Evolutionary conservation across 2,329 filamentous ascomycete genomes (phyloP), one percentile per base, ranked within the genome.

Genomic region (Hymenoscyphus infarciens): DNA sequence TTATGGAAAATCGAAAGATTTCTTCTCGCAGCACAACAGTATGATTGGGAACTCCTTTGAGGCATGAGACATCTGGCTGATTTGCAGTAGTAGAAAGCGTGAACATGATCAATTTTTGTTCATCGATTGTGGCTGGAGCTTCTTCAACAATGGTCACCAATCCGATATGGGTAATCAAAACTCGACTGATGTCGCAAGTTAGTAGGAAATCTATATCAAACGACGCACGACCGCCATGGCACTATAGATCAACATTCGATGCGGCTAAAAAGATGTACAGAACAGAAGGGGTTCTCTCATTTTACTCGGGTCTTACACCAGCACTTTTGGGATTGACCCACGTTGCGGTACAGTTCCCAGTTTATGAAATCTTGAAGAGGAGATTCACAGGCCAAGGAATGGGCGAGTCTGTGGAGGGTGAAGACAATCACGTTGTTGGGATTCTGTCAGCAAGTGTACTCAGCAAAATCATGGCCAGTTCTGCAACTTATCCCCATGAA

Each of bases 161-260:
- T 76, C 95, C 95, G 0, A 99, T 99, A 65, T 99, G 95, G 95
- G 95, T 99, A 42, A 97, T 99, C 79, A 99, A 99, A 78, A 99
- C 95, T 57, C 85, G 95, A 69, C 84, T 99, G 70, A 98, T 98
- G 95, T 97, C 95, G 42, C 95, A 98, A 79, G 89, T 87, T 25
- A 87, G 84, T 68, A 76, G 80, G 42, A 81, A 79, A 65, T 80
- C 83, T 67, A 81, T 77, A 35, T 80, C 78, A 72, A 74, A 82
- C 75, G 73, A 75, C 67, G 82, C 83, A 22, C 83, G 86, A 61
- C 83, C 87, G n/a, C 88, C 88, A 33, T 98, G 93, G 92, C 90
- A 97, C 74, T 99, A 99, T 77, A 85, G 82, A 68, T 92, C 88
- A 63, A 98, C 95, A 1, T 79, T 92, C 60, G 95, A 99, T 77